phyloP scores from a whole-genome alignment of 345 rosid species.

The Murraya koenigii region DNA sequence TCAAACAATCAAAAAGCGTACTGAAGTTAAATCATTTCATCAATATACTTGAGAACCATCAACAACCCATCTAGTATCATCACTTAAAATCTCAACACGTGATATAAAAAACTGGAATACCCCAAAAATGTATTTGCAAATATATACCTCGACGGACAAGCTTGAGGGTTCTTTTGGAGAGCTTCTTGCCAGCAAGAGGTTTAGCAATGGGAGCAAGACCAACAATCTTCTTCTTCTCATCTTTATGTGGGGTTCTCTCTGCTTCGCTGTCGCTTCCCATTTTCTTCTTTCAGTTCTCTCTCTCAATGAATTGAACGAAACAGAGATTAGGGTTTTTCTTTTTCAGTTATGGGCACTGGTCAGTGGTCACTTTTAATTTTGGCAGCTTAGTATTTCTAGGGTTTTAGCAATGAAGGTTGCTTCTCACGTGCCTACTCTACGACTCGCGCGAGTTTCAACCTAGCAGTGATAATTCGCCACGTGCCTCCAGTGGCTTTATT shows the following conservation, averaged over 20 bases:
- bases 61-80: too few relatives aligned
- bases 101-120: not conserved
- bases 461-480: not conserved
- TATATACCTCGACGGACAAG: conserved; percentile 74
- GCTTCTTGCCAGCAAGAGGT: conserved; percentile 92
- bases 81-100: not conserved
- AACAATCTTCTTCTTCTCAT: conserved; percentile 55
- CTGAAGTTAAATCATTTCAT: not conserved
- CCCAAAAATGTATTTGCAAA: not conserved
- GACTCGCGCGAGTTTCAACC: not conserved
- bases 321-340: not conserved
- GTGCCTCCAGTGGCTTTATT: not conserved
- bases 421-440: not conserved
- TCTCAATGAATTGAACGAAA: not conserved
- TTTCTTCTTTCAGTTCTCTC: conserved; percentile 13
- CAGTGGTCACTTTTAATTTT: not conserved
- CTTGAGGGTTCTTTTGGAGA: conserved; percentile 78
- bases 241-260: conserved; percentile 52
- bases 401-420: not conserved
- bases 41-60: not conserved
- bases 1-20: not conserved
- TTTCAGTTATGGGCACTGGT: not conserved
- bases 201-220: conserved; percentile 85
- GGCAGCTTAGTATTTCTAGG: not conserved
- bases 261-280: conserved; percentile 88